These are phyloP conservation scores for Pichia insulana DNA, from an alignment of 805 yeast species.

Conservation along the genomic window DNA sequence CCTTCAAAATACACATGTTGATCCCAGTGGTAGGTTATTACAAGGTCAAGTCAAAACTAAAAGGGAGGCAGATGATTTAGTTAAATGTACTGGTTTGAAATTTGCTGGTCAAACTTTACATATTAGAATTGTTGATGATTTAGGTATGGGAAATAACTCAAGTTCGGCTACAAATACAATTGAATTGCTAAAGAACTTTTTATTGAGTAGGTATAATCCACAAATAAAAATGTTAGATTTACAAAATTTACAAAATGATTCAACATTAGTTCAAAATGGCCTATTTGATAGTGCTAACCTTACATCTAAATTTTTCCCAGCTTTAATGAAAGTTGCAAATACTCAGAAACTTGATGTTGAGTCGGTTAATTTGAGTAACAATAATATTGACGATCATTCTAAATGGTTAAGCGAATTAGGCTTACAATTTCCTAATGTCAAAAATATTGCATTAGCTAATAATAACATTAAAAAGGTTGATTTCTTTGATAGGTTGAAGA, in stretches of 20 bases:
- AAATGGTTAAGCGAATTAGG: slow-evolving; percentile 54
- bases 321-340: slow-evolving; percentile 73
- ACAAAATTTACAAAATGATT: slow-evolving; percentile 55
- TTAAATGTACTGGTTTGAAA: slow-evolving; percentile 62
- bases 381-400: slow-evolving; percentile 55
- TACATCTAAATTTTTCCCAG: slow-evolving; percentile 77
- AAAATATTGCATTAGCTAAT: slow-evolving; percentile 72
- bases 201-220: slow-evolving; percentile 60
- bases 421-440: slow-evolving; percentile 62
- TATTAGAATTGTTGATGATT: slow-evolving; percentile 32
- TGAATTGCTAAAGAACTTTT: slow-evolving; percentile 49
- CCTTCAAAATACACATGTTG: slow-evolving; percentile 44
- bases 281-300: slow-evolving; percentile 38
- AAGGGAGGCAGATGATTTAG: slow-evolving; percentile 50
- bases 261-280: slow-evolving; percentile 48
- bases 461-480: slow-evolving; percentile 56
- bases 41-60: slow-evolving; percentile 48
- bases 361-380: slow-evolving; percentile 61
- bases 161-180: slow-evolving; percentile 35
- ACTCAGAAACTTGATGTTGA: slow-evolving; percentile 46
- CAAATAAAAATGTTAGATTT: slow-evolving; percentile 61
- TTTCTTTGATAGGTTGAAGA: slow-evolving; percentile 64
- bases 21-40: slow-evolving; percentile 41
- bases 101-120: slow-evolving; percentile 69
- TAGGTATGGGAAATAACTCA: slow-evolving; percentile 12